These are phyloP conservation scores for Fraxinus sp. DNA, from an alignment of 305 asterid species.

Conservation along the genomic window DNA sequence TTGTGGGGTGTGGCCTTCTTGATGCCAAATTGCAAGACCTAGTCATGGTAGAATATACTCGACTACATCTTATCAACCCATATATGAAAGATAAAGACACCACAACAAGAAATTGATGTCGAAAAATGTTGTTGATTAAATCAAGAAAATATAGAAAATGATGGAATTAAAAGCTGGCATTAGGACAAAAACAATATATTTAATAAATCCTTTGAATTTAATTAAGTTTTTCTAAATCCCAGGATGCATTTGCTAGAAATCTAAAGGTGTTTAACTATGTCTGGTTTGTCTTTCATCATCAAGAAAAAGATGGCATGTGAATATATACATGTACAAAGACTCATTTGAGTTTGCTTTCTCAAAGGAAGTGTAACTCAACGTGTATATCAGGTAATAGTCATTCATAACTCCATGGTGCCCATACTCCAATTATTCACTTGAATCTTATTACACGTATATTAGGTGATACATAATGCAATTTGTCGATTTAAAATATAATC, in stretches of 20 bases:
- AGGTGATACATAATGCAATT: too few relatives aligned
- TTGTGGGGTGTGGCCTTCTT: constrained; percentile 30
- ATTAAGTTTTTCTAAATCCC: constrained; percentile 11
- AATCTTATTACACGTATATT: too few relatives aligned
- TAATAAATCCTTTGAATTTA: constrained; percentile 12
- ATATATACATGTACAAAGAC: constrained; percentile 15
- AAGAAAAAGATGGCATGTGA: constrained; percentile 30
- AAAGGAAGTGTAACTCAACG: constrained; percentile 13
- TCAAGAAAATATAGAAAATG: constrained; percentile 12
- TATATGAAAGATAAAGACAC: constrained; percentile 33
- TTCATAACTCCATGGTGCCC: background rate
- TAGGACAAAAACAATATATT: constrained; percentile 20
- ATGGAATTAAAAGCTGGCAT: constrained; percentile 28
- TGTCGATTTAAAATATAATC: too few relatives aligned
- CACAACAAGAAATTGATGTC: constrained; percentile 20
- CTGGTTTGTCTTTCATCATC: constrained; percentile 26
- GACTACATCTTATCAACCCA: constrained; percentile 23
- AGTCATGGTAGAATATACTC: constrained; percentile 26
- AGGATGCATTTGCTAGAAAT: constrained; percentile 25
- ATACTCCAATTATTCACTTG: background rate
- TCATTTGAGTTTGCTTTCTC: constrained; percentile 26
- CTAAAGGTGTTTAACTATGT: constrained; percentile 30
- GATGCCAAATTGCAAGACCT: constrained; percentile 26
- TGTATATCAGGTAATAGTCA: constrained; percentile 3
- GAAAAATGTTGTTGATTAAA: constrained; percentile 17